Base-by-base conservation (phyloP, 192 early-diverging fungal species). In the Coemansia sp. region DNA sequence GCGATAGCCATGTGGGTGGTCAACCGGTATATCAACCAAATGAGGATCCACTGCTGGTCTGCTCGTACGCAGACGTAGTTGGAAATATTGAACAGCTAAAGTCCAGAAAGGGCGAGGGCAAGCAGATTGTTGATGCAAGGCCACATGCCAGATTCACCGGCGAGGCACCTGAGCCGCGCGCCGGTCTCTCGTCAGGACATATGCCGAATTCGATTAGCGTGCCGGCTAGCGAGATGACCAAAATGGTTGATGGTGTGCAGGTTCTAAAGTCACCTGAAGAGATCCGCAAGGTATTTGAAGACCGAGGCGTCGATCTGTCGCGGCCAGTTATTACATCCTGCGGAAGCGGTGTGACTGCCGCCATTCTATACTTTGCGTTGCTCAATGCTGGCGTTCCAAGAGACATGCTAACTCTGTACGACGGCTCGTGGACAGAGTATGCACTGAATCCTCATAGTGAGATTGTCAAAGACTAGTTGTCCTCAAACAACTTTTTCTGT, bases 391-490 rank as follows among this genome's bases (percentile, higher is more conserved):
- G 92, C 7, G 53, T 74, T 0, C 27, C 23, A 27, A 81, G 84
- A 22, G 59, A 72, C 40, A 61, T 86, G 21, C 59, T 95, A 9
- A 69, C 88, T 8, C 77, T 95, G 5, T 96, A 88, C 79, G 94
- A 96, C 61, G 94, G 94, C 2, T 88, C 86, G 44, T 96, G 94
- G 94, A 84, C 90, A 9, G 93, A 96, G 50, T 96, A 92, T 64
- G 92, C 91, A 19, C 80, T 80, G 42, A 86, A 86, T 21, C 64
- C 75, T 15, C 76, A 83, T 40, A 87, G 85, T 34, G 81, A 85
- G 40, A 92, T 94, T 47, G 63, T 84, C 57, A 85, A 85, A 52
- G 72, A 82, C 23, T 44, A 21, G 13, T 13, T 25, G 21, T 51
- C 9, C 7, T 9, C 1, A 6, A 11, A 12, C 24, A 51, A 51